A percentile compares a stretch with the other conserved stretches of the same genome.
These are phyloP conservation scores for Bipolaris cookei DNA, from an alignment of 2,329 filamentous ascomycete species.

Conservation along the genomic window DNA sequence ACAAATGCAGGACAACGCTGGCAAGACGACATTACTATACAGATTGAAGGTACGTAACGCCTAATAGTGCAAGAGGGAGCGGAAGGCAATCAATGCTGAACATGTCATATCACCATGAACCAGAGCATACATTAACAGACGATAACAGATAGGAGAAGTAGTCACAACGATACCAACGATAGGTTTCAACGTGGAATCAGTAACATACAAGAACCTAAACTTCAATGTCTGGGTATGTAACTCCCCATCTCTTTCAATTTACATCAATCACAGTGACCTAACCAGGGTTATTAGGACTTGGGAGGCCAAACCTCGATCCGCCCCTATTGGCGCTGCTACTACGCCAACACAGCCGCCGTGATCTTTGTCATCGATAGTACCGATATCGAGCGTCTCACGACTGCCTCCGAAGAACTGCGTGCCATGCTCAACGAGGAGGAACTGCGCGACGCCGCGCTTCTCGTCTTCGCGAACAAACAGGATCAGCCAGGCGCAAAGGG, in stretches of 20 bases:
- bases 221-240: constrained; percentile 93
- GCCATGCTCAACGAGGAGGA: constrained; percentile 98
- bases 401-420: constrained; percentile 87
- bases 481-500: constrained; percentile 97
- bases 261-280: neutral
- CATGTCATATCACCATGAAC: neutral
- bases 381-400: constrained; percentile 92
- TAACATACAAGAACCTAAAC: constrained; percentile 97
- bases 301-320: constrained; percentile 98
- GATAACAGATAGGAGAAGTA: constrained; percentile 86
- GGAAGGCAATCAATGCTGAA: neutral
- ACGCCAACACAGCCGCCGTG: constrained; percentile 96
- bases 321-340: constrained; percentile 99
- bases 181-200: constrained; percentile 98
- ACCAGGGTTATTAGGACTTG: constrained; percentile 67
- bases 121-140: neutral
- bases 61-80: neutral
- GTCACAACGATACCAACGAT: constrained; percentile 99
- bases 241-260: neutral
- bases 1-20: constrained; percentile 82
- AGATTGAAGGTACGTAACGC: constrained; percentile 76
- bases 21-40: constrained; percentile 96
- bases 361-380: constrained; percentile 99
- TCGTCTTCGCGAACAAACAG: constrained; percentile 99
- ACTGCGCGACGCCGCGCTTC: constrained; percentile 84